Percentiles rank a stretch among this genome's conserved stretches.
phyloP scores from a whole-genome alignment of 169 alveolate species.

The Plasmodium yoelii region DNA sequence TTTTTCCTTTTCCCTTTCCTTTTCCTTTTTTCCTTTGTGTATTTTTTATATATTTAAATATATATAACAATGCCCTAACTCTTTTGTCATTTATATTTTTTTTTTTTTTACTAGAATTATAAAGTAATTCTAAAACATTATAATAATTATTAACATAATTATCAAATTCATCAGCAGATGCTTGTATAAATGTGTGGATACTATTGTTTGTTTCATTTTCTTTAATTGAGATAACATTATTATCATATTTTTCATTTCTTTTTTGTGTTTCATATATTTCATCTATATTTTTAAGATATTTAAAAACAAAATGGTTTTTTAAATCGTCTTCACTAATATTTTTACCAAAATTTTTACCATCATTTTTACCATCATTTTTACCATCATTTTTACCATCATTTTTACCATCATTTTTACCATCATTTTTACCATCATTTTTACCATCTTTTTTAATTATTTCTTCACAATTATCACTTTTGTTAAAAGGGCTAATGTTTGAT shows the following conservation, averaged over 20 bases:
- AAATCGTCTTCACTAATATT: not conserved
- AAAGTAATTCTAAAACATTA: constrained; percentile 47
- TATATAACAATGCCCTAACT: constrained; percentile 31
- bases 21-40: constrained; percentile 36
- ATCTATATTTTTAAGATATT: constrained; percentile 34
- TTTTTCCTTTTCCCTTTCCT: constrained; percentile 17
- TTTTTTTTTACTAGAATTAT: constrained; percentile 33
- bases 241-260: constrained; percentile 18
- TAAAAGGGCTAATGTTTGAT: too few relatives aligned
- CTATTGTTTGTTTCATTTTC: not conserved
- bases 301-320: constrained; percentile 16
- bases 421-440: too few relatives aligned
- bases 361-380: too few relatives aligned
- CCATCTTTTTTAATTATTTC: not conserved
- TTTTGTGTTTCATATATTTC: constrained; percentile 27
- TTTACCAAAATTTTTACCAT: too few relatives aligned
- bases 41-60: constrained; percentile 54
- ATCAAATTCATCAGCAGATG: not conserved
- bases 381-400: too few relatives aligned
- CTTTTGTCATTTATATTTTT: constrained; percentile 36
- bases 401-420: too few relatives aligned
- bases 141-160: constrained; percentile 20
- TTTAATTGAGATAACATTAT: not conserved
- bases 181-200: not conserved
- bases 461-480: too few relatives aligned